Conservation (phyloP, 345 rosid species). For the Laguncularia racemosa region DNA sequence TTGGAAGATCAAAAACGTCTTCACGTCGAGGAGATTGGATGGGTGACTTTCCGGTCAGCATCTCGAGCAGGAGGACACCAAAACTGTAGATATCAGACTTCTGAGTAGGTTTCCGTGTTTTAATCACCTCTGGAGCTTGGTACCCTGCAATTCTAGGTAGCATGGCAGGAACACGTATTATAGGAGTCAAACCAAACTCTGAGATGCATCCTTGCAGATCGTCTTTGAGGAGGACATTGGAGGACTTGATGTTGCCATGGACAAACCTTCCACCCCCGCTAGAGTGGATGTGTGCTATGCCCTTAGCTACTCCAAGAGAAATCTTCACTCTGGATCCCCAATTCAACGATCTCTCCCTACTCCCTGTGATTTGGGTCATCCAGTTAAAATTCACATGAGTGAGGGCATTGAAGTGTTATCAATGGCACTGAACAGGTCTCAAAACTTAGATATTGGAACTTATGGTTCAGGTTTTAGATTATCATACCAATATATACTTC, state of each 20-base stretch:
- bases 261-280: slow-evolving; percentile 47
- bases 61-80: slow-evolving; percentile 77
- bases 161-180: slow-evolving; percentile 44
- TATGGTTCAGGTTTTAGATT: too few species aligned
- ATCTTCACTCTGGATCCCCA: slow-evolving; percentile 77
- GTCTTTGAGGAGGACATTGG: slow-evolving; percentile 57
- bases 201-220: slow-evolving; percentile 54
- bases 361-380: slow-evolving; percentile 11
- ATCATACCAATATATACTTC: too few species aligned
- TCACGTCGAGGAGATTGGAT: slow-evolving; percentile 50
- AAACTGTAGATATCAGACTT: slow-evolving; percentile 80
- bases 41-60: slow-evolving; percentile 84
- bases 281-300: slow-evolving; percentile 67
- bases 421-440: too few species aligned
- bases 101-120: slow-evolving; percentile 46
- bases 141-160: slow-evolving; percentile 66
- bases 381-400: too few species aligned
- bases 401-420: too few species aligned
- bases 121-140: slow-evolving; percentile 69
- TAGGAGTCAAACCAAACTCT: slow-evolving; percentile 61
- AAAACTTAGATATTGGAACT: too few species aligned
- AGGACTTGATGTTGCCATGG: slow-evolving; percentile 80
- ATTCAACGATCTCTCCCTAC: slow-evolving; percentile 40
- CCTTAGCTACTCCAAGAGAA: slow-evolving; percentile 63
- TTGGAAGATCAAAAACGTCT: slow-evolving; percentile 68